These are phyloP conservation scores for Rhynchospora pubera DNA, from an alignment of 176 grass and related monocot genomes.

Conservation along the genomic window DNA sequence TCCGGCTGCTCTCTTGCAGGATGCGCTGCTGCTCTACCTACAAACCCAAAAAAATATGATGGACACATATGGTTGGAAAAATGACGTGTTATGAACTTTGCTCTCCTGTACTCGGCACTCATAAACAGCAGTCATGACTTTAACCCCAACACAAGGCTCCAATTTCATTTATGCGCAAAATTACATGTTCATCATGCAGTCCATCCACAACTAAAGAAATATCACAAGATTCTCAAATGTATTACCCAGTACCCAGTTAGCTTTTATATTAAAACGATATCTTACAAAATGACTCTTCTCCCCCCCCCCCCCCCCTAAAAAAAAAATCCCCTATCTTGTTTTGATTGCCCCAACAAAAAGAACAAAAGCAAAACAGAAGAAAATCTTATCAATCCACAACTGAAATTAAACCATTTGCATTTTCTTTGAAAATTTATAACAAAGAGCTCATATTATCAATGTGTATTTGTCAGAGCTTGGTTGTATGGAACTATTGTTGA, in stretches of 20 bases:
- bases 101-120: not conserved
- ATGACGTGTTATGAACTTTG: slow-evolving; percentile 20
- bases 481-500: not conserved
- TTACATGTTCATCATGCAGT: not conserved
- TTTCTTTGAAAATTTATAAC: not conserved
- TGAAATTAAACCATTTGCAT: not conserved
- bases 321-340: not conserved
- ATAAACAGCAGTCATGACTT: not conserved
- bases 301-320: too few species aligned
- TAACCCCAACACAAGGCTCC: not conserved
- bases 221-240: not conserved
- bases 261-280: not conserved
- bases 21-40: slow-evolving; percentile 85
- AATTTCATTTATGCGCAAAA: not conserved
- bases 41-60: slow-evolving; percentile 15
- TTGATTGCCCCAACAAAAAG: not conserved
- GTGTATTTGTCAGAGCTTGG: not conserved
- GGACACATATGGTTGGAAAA: not conserved
- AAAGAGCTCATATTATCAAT: not conserved
- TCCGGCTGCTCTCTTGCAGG: slow-evolving; percentile 57
- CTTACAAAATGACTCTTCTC: not conserved
- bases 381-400: not conserved
- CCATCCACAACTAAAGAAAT: not conserved
- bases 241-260: not conserved
- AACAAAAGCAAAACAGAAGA: not conserved